Conservation (phyloP, 257 asterid species). For the Solanum paucissectum region DNA sequence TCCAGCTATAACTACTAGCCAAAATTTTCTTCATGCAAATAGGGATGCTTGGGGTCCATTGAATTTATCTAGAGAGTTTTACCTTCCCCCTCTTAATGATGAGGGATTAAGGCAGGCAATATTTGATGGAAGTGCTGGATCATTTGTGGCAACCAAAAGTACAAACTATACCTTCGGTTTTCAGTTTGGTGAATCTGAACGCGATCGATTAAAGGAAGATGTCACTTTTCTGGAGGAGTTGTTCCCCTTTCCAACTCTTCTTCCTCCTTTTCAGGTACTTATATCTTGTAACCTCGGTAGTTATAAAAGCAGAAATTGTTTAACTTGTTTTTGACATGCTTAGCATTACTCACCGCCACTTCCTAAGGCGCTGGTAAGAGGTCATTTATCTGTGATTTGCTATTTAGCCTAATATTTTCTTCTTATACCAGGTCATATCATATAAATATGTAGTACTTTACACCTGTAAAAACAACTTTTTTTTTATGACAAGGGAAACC, state of each 20-base stretch:
- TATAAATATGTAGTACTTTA: not conserved
- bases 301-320: not conserved
- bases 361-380: not conserved
- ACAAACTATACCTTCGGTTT: slow-evolving; percentile 56
- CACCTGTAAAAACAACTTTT: not conserved
- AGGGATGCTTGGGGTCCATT: slow-evolving; percentile 62
- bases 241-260: slow-evolving; percentile 90
- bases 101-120: slow-evolving; percentile 63
- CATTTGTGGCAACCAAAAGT: slow-evolving; percentile 23
- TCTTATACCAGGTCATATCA: not conserved
- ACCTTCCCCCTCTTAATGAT: slow-evolving; percentile 81
- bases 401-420: not conserved
- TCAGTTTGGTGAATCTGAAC: slow-evolving; percentile 56
- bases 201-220: slow-evolving; percentile 44
- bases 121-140: slow-evolving; percentile 32
- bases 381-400: not conserved
- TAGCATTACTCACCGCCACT: not conserved
- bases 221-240: slow-evolving; percentile 53
- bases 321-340: not conserved
- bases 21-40: slow-evolving; percentile 34
- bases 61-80: slow-evolving; percentile 58
- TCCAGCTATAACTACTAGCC: slow-evolving; percentile 71
- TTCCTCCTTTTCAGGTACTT: slow-evolving; percentile 71
- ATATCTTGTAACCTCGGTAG: not conserved
- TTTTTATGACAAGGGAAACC: too few species aligned